Evolutionary conservation across 768 basidiomycete genomes (phyloP).

Genomic region (Mycena metata): DNA sequence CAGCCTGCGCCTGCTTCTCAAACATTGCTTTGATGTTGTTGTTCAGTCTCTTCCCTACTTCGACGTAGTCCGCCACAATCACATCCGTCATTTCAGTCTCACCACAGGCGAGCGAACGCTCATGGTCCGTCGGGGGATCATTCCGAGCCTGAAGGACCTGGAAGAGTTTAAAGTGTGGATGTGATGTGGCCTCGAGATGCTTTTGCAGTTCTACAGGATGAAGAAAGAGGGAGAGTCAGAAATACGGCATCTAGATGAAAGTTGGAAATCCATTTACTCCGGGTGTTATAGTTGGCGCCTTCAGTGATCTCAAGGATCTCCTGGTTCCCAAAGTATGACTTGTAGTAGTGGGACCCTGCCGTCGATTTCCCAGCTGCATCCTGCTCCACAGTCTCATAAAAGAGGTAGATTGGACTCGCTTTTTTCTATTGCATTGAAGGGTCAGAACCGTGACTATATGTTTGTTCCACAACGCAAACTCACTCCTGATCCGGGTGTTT

Average conservation of each 20-base stretch:
- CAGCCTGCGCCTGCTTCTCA: constrained; percentile 17
- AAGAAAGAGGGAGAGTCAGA: too few relatives aligned
- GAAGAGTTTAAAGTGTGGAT: constrained; percentile 4
- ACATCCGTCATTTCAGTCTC: not conserved
- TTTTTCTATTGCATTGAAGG: too few relatives aligned
- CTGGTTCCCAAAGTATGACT: constrained; percentile 3
- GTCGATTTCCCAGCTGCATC: not conserved
- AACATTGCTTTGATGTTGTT: constrained; percentile 15
- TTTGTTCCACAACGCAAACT: too few relatives aligned
- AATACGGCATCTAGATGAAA: too few relatives aligned
- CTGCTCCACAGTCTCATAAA: not conserved
- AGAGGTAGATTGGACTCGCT: constrained; percentile 2
- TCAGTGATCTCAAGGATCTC: constrained; percentile 9
- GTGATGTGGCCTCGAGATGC: not conserved
- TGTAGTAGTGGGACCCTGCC: not conserved
- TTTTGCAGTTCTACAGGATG: constrained; percentile 13
- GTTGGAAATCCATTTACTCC: constrained; percentile 11
- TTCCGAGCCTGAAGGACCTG: not conserved
- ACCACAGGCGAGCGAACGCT: constrained; percentile 10
- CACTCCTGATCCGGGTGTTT: too few relatives aligned
- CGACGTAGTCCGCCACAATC: not conserved
- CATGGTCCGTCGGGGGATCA: not conserved
- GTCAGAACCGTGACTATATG: too few relatives aligned
- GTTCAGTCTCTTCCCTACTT: not conserved
- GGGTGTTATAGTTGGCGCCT: constrained; percentile 3